Conservation (phyloP, 768 basidiomycete species). For the Lactarius trivialis region DNA sequence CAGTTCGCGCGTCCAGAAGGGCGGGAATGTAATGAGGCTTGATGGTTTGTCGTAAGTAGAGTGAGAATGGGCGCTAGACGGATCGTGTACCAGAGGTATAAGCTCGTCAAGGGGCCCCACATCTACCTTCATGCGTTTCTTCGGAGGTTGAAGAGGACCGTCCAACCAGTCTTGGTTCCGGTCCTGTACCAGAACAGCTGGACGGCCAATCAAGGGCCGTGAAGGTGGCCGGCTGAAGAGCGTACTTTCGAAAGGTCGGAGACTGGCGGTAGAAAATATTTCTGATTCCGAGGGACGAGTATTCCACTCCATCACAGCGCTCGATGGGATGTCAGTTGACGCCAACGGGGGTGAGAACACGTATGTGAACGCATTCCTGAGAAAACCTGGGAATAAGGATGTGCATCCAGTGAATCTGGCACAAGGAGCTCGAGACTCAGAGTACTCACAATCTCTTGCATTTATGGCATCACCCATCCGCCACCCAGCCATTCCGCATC, state of each 20-base stretch:
- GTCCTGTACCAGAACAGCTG: background rate
- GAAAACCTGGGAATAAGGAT: background rate
- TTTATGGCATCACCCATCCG: background rate
- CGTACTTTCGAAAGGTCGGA: conserved; percentile 6
- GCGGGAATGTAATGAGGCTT: conserved; percentile 21
- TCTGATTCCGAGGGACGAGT: conserved; percentile 7
- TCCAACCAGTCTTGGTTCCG: background rate
- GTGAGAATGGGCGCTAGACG: background rate
- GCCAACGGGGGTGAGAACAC: conserved; percentile 1
- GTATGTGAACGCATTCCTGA: conserved; percentile 10
- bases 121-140: conserved; percentile 9
- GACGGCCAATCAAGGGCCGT: background rate
- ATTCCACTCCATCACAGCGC: background rate
- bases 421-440: background rate
- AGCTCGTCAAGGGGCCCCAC: conserved; percentile 13
- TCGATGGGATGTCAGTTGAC: background rate
- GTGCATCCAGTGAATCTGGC: background rate
- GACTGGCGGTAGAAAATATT: background rate
- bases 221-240: background rate
- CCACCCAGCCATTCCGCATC: conserved; percentile 8
- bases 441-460: background rate
- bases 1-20: background rate
- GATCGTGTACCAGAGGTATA: conserved; percentile 17
- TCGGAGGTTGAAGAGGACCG: background rate
- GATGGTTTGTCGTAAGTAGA: background rate